Evolutionary conservation across 371 early-diverging fungal species (phyloP), one percentile per base, ranked within the genome.

Genomic region (Chytridiales sp.): DNA sequence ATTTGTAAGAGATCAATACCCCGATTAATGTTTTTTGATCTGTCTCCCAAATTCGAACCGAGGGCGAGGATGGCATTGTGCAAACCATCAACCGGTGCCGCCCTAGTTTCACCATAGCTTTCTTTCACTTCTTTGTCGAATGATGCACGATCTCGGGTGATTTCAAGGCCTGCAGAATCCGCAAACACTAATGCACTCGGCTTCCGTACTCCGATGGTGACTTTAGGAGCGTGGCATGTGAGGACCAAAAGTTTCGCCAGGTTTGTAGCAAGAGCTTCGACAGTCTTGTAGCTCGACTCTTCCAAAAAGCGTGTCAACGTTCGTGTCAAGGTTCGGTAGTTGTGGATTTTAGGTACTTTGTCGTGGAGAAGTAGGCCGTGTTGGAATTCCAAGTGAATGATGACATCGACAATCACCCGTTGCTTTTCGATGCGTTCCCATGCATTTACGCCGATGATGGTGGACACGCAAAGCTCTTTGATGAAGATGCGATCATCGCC

Each of bases 351-450:
- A 0, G 85, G 87, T 1, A 85, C 80, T 49, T 76, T 69, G 47
- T 81, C 84, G 1, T 72, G 61, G 40, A 72, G 56, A 41, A 77
- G 57, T 39, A 63, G 47, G 1, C 62, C 66, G 5, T 73, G 50
- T 31, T 68, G 47, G 2, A 75, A 56, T 51, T 80, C 71, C n/a
- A 90, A 84, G 66, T 87, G 85, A 34, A 94, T 79, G 30, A 76
- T 79, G 53, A 98, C 58, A 55, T 89, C 89, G 55, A 96, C 63
- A 1, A 92, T 68, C 6, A 98, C 89, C 0, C 88, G 83, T 67
- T 98, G 97, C 68, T 90, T 91, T 72, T 92, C 91, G 67, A 91
- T 89, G 15, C 97, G 83, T 76, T 98, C 98, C 92, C 94, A 95
- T 15, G 92, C 86, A 68, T 95, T 92, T 24, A 96, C 88, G 36